Evolutionary conservation across 306 rosid species (phyloP).

Genomic region (Medicago ruthenica): DNA sequence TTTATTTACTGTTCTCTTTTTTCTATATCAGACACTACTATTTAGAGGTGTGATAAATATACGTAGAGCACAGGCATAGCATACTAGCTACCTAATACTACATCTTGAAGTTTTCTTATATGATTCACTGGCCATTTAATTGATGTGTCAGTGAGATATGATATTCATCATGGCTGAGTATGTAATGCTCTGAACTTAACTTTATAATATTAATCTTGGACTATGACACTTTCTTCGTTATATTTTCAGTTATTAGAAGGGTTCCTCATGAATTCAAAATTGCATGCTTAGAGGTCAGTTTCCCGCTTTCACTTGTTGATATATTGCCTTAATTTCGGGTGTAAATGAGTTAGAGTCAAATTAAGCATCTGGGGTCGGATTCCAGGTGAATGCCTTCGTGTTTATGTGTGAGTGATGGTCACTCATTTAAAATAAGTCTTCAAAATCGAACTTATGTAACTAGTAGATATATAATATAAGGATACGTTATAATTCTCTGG

Average conservation of each 20-base stretch:
- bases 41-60: constrained; percentile 26
- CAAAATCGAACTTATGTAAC: background rate
- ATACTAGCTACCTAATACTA: background rate
- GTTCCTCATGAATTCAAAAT: constrained; percentile 99
- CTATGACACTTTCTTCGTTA: constrained; percentile 33
- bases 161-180: constrained; percentile 22
- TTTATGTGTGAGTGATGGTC: background rate
- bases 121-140: constrained; percentile 20
- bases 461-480: background rate
- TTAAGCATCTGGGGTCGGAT: background rate
- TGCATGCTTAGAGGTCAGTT: constrained; percentile 88
- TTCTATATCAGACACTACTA: constrained; percentile 1
- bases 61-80: background rate
- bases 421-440: background rate
- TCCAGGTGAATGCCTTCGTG: background rate
- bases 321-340: constrained; percentile 6
- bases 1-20: background rate
- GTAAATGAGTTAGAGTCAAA: constrained; percentile 5
- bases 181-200: constrained; percentile 26
- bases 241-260: constrained; percentile 82
- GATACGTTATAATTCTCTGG: background rate
- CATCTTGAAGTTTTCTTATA: constrained; percentile 1
- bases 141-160: constrained; percentile 9
- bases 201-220: constrained; percentile 26
- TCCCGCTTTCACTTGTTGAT: constrained; percentile 17